phyloP scores from a whole-genome alignment of 2,329 filamentous ascomycete species.

The Pseudonectria foliicola region DNA sequence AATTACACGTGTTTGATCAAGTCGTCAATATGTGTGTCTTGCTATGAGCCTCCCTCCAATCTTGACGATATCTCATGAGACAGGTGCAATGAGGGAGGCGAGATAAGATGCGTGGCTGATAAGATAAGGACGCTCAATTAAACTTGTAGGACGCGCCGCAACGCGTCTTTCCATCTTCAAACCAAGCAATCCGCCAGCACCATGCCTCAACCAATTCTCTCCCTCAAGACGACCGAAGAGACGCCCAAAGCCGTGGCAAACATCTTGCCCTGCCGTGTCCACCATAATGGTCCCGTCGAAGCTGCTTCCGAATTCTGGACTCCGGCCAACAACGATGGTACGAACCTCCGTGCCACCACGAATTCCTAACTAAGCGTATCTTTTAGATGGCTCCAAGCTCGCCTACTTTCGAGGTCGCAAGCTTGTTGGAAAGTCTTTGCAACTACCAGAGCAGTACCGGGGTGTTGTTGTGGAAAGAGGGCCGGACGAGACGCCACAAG shows the following conservation, averaged over 20 bases:
- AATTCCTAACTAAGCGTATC: conserved; percentile 3
- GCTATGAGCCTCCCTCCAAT: too few relatives aligned
- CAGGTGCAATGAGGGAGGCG: not conserved
- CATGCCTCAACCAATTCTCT: conserved; percentile 39
- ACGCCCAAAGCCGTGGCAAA: conserved; percentile 50
- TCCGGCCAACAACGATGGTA: conserved; percentile 43
- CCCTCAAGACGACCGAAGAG: conserved; percentile 23
- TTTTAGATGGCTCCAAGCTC: conserved; percentile 42
- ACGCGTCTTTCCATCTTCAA: conserved; percentile 12
- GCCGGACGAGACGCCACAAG: conserved; percentile 26
- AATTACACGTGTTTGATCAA: not conserved
- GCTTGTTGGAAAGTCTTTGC: conserved; percentile 59
- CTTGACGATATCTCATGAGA: too few relatives aligned
- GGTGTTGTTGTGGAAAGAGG: conserved; percentile 49
- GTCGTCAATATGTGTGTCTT: too few relatives aligned
- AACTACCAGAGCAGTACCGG: conserved; percentile 64
- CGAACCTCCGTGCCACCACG: conserved; percentile 12
- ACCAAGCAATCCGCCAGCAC: conserved; percentile 1
- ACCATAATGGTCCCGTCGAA: conserved; percentile 68
- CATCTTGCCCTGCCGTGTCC: conserved; percentile 71
- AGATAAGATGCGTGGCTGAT: conserved; percentile 1
- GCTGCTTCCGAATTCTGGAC: conserved; percentile 63
- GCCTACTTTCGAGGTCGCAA: conserved; percentile 76
- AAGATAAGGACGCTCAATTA: conserved; percentile 4
- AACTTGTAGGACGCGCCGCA: conserved; percentile 13